Evolutionary conservation across 2,329 filamentous ascomycete species (phyloP), one percentile per base, ranked within the genome.

Genomic region (Epichloe hybrida): DNA sequence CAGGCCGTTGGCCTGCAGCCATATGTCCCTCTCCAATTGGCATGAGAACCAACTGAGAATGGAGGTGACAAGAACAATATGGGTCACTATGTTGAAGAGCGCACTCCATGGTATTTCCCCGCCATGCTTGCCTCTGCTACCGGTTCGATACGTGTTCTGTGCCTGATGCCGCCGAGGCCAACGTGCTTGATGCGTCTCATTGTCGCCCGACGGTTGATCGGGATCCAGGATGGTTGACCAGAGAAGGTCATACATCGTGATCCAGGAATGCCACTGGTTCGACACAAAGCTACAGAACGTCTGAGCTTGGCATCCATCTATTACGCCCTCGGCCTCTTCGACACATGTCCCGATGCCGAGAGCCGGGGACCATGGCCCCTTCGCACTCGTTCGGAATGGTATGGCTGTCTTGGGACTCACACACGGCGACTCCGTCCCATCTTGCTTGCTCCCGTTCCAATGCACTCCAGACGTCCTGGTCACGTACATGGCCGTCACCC

Each of bases 1-100:
- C 37, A 59, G 35, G 15, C 57, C 56, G 46, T 69, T 68, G 5
- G 59, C 64, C 37, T 53, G 46, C 11, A 59, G 21, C 66, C 65
- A 69, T 11, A 64, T 54, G 3, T 55, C 6, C 47, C 58, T 55
- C 50, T 67, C 62, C 6, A 45, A 39, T 1, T 47, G 49, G 11
- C 52, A 43, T 5, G 58, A 56, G 7, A 59, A n/a, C 43, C 55
- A 61, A 3, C 45, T 45, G 15, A 57, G 53, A n/a, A 58, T 8
- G 17, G 51, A 53, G 4, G 58, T 3, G 4, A 57, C 7, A 1
- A 62, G 13, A 11, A 52, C 6, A 4, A 50, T 1, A 4, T 58
- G 52, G 8, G 48, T 36, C 35, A 54, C 5, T 5, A 57, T n/a
- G 11, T 12, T 23, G 38, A 48, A 11, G 9, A 35, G 27, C 23